Base-by-base conservation (phyloP, 331 rosid species). In the Telfairia occidentalis region DNA sequence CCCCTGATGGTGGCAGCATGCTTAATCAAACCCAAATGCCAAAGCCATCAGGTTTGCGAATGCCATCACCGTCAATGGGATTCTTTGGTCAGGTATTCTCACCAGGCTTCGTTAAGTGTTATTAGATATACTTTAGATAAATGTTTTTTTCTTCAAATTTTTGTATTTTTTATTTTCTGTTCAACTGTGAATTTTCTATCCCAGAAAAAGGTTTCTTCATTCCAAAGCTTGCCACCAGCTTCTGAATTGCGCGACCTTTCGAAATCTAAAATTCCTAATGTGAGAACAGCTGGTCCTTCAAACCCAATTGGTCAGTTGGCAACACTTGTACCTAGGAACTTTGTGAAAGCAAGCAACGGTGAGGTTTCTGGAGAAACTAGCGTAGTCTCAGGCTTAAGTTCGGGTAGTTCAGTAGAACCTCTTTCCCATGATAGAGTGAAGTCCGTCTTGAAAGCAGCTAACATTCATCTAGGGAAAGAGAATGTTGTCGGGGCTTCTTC, bases 21-120 rank as follows among this genome's bases (percentile, higher is more conserved):
- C 86, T 54, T 57, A 72, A 42, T 74, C 88, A 75, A 55, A 59
- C 70, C 37, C 92, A 78, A 75, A 64, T 85, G 16, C 76, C 85
- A 79, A 94, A 86, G 79, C 91, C 87, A 40, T 91, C 98, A 53
- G 92, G 97, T 83, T 78, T 91, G 72, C 82, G 98, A 83, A 91
- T 83, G 98, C 98, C 98, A 73, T 89, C 98, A 77, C 98, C 98
- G 30, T 91, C 98, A 0, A 73, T 94, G 81, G 87, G 89, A 78
- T 94, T 83, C 85, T 94, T 94, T 61, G 79, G 85, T 77, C 95
- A 86, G 87, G 98, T 94, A 81, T 85, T 53, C 29, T 74, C 73
- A 45, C 29, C 63, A 29, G 64, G 76, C 49, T 64, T 75, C n/a
- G 29, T 16, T 2, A 30, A 69, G 74, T 85, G 63, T 38, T 40